phyloP scores from a whole-genome alignment of 176 grass and related monocot species.

The Avena insularis region DNA sequence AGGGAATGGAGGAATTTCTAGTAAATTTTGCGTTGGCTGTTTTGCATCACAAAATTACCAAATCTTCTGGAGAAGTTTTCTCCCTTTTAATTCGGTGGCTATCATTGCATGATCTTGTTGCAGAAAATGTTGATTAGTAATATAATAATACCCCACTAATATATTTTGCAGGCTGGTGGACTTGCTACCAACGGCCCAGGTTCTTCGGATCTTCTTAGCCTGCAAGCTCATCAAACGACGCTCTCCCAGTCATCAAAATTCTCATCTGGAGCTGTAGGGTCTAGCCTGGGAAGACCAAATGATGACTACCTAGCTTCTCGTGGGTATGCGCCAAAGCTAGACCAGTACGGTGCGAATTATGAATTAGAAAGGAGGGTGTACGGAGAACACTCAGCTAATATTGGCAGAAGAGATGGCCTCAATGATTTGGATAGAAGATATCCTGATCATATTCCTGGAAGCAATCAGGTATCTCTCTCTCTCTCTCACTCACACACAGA shows the following conservation, averaged over 20 bases:
- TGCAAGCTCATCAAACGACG: conserved; percentile 41
- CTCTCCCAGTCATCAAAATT: conserved; percentile 46
- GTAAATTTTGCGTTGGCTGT: neutral
- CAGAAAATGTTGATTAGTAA: neutral
- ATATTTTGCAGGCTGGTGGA: conserved; percentile 56
- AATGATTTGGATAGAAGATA: conserved; percentile 72
- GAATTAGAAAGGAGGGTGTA: conserved; percentile 64
- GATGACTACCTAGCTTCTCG: conserved; percentile 64
- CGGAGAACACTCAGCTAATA: conserved; percentile 51
- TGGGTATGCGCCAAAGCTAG: conserved; percentile 54
- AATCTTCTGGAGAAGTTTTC: neutral
- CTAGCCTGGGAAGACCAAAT: conserved; percentile 47
- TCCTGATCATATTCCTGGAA: conserved; percentile 52
- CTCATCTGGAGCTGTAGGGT: conserved; percentile 51
- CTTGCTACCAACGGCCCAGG: conserved; percentile 48
- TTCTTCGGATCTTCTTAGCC: conserved; percentile 53
- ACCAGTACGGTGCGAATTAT: conserved; percentile 60
- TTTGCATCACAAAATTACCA: conserved; percentile 9
- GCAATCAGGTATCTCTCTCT: conserved; percentile 36
- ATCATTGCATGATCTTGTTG: conserved; percentile 24
- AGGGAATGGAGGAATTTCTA: neutral
- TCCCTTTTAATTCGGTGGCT: neutral
- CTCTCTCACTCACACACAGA: neutral
- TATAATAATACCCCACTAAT: conserved; percentile 1
- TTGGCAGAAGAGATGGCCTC: conserved; percentile 54